These are phyloP conservation scores for Hemileccinum impolitum DNA, from an alignment of 768 basidiomycete genomes.

Conservation along the genomic window DNA sequence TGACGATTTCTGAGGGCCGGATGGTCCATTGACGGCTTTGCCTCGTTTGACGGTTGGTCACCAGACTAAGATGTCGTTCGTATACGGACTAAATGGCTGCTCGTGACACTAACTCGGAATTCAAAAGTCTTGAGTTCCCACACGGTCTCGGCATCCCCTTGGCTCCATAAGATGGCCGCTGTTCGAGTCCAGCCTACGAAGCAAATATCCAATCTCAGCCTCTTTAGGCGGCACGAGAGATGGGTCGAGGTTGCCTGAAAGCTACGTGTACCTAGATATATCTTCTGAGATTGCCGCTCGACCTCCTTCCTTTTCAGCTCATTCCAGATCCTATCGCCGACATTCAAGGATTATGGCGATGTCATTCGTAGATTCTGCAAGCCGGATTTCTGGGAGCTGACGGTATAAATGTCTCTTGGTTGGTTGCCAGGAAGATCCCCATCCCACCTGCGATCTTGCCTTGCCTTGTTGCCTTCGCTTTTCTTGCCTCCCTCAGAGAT, in stretches of 20 bases:
- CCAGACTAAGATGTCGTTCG: background rate
- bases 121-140: background rate
- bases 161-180: background rate
- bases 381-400: background rate
- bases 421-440: background rate
- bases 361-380: too few species aligned
- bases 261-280: background rate
- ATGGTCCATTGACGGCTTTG: background rate
- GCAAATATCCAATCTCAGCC: background rate
- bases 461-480: background rate
- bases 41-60: background rate
- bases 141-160: background rate
- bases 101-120: background rate
- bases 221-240: background rate
- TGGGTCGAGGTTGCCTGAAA: background rate
- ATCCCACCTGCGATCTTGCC: background rate
- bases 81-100: background rate
- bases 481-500: background rate
- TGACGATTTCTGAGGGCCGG: background rate
- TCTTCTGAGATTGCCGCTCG: background rate
- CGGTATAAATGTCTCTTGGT: conserved; percentile 12
- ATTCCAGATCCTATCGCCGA: background rate
- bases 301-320: background rate
- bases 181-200: background rate
- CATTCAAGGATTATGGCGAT: background rate